Percentiles rank a stretch among this genome's conserved stretches.
phyloP scores from a whole-genome alignment of 371 early-diverging fungal genomes.

The Smittium culicis region DNA sequence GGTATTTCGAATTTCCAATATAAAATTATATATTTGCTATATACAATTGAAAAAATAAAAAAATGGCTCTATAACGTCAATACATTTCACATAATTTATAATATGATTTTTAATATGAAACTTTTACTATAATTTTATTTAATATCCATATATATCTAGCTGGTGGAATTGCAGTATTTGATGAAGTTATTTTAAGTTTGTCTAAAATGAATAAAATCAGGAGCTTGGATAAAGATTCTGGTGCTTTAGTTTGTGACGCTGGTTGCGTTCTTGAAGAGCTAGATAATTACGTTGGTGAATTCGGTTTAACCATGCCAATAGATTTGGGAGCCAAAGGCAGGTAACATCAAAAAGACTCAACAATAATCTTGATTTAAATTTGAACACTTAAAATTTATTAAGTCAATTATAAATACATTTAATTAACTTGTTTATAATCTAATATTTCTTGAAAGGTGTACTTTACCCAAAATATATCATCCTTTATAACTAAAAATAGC shows the following conservation, averaged over 20 bases:
- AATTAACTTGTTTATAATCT: too few relatives aligned
- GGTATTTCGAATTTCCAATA: too few relatives aligned
- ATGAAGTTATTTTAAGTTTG: conserved; percentile 74
- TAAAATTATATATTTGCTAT: too few relatives aligned
- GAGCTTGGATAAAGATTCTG: conserved; percentile 66
- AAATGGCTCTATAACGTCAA: conserved; percentile 18
- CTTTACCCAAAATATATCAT: neutral
- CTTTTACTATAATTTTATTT: too few relatives aligned
- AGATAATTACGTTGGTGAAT: conserved; percentile 57
- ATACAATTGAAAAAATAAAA: too few relatives aligned
- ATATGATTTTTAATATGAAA: neutral
- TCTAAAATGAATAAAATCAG: conserved; percentile 59
- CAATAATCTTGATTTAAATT: too few relatives aligned
- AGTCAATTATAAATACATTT: too few relatives aligned
- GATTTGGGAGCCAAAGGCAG: conserved; percentile 86
- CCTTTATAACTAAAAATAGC: neutral
- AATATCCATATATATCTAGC: conserved; percentile 19
- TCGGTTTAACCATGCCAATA: conserved; percentile 76
- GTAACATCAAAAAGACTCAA: too few relatives aligned
- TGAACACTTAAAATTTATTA: too few relatives aligned
- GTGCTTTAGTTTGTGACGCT: conserved; percentile 69
- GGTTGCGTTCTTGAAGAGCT: conserved; percentile 77
- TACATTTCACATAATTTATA: neutral
- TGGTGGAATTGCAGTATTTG: conserved; percentile 85
- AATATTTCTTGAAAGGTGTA: too few relatives aligned